Evolutionary conservation across 768 basidiomycete species (phyloP).

Genomic region (Lyophyllum shimeji): DNA sequence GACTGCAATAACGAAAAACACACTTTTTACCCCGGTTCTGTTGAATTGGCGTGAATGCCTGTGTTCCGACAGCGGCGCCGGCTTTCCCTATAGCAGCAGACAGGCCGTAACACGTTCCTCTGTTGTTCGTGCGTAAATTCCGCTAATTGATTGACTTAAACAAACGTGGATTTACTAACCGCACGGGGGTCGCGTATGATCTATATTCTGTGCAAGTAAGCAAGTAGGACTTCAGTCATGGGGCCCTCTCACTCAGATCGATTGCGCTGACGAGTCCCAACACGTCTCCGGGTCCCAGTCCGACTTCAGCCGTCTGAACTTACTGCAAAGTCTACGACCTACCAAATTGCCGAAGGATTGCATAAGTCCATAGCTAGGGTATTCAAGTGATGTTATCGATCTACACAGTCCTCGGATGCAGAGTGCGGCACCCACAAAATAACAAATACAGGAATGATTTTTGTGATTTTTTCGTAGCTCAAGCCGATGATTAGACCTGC

Average conservation of each 20-base stretch:
- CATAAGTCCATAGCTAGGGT: conserved; percentile 64
- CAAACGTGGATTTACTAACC: conserved; percentile 31
- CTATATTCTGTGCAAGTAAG: conserved; percentile 24
- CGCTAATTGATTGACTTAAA: background rate
- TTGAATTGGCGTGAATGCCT: conserved; percentile 70
- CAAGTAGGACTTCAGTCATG: background rate
- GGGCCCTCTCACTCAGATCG: conserved; percentile 50
- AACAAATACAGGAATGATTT: conserved; percentile 64
- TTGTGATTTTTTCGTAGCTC: conserved; percentile 60
- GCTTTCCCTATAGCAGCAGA: conserved; percentile 69
- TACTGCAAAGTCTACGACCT: conserved; percentile 5
- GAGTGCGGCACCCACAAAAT: conserved; percentile 47
- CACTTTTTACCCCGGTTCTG: conserved; percentile 64
- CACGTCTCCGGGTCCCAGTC: conserved; percentile 72
- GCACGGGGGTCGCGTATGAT: conserved; percentile 63
- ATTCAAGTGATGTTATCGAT: conserved; percentile 3
- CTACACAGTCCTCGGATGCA: background rate
- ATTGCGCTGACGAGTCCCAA: conserved; percentile 61
- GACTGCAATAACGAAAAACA: conserved; percentile 4
- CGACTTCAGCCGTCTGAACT: background rate
- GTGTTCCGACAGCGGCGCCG: conserved; percentile 72
- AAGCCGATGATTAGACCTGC: conserved; percentile 58
- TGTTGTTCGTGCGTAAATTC: background rate
- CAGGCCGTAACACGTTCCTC: conserved; percentile 70
- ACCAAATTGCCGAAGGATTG: conserved; percentile 71